Percentiles rank a stretch among this genome's conserved stretches.
phyloP scores from a whole-genome alignment of 306 rosid genomes.

The Cyclanthera cordifolia region DNA sequence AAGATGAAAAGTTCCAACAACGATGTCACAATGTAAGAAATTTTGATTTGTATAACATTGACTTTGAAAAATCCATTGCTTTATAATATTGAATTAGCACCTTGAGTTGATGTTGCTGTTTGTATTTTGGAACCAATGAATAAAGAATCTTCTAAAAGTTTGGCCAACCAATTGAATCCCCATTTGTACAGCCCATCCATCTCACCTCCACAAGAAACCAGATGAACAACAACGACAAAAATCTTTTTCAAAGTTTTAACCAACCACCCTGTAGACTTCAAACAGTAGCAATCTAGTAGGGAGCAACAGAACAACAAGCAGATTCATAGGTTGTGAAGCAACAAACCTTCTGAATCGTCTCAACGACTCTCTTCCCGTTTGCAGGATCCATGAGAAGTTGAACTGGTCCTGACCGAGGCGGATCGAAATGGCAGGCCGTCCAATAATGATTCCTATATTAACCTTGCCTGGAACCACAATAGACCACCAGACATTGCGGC shows the following conservation, averaged over 20 bases:
- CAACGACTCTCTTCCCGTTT: constrained; percentile 54
- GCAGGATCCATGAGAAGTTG: constrained; percentile 48
- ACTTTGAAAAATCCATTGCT: background rate
- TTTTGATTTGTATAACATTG: background rate
- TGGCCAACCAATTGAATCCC: constrained; percentile 20
- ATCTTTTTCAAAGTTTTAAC: background rate
- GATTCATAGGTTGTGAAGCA: constrained; percentile 65
- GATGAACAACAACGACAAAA: background rate
- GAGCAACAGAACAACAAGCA: constrained; percentile 56
- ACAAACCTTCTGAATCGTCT: constrained; percentile 60
- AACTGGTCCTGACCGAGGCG: constrained; percentile 33
- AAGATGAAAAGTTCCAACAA: background rate
- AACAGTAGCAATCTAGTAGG: constrained; percentile 52
- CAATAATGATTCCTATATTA: constrained; percentile 29
- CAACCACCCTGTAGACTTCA: constrained; percentile 34
- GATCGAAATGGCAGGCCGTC: constrained; percentile 32
- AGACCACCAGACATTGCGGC: constrained; percentile 73
- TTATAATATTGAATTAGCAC: background rate
- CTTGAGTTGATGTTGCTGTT: constrained; percentile 2
- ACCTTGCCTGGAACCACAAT: constrained; percentile 26
- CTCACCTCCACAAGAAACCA: constrained; percentile 11
- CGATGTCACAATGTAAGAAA: background rate
- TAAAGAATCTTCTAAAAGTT: constrained; percentile 51
- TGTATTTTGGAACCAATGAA: constrained; percentile 38
- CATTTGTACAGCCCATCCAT: constrained; percentile 21